Percentiles rank a stretch among this genome's conserved stretches.
Conservation (phyloP, 345 rosid genomes). For the Isatis tinctoria region DNA sequence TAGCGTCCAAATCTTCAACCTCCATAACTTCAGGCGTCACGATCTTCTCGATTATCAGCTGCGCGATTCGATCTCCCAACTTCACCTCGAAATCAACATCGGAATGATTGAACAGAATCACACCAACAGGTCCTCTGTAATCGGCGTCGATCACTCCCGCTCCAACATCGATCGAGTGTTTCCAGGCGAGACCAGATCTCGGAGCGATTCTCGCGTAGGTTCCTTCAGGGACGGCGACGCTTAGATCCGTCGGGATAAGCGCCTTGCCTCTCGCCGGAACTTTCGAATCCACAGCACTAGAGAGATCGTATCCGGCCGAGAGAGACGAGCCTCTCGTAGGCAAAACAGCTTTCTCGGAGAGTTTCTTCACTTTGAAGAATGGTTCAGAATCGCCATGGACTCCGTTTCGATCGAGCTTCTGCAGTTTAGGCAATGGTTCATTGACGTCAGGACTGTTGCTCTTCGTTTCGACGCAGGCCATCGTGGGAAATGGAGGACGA, state of each 20-base stretch:
- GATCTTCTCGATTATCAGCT: conserved; percentile 71
- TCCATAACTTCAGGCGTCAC: conserved; percentile 58
- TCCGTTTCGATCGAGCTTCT: conserved; percentile 43
- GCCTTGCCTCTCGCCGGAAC: conserved; percentile 88
- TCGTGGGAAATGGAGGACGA: background rate
- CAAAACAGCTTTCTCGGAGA: conserved; percentile 68
- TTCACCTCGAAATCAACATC: conserved; percentile 64
- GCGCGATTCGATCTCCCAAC: conserved; percentile 64
- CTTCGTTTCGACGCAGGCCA: conserved; percentile 20
- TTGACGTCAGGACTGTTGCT: conserved; percentile 28
- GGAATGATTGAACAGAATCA: conserved; percentile 63
- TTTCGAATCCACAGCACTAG: conserved; percentile 57
- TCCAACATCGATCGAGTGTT: conserved; percentile 76
- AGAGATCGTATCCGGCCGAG: conserved; percentile 82
- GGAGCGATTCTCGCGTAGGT: conserved; percentile 84
- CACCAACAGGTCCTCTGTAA: conserved; percentile 76
- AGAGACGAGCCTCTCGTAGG: conserved; percentile 68
- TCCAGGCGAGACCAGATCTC: conserved; percentile 78
- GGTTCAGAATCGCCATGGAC: conserved; percentile 6
- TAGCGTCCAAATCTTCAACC: conserved; percentile 68
- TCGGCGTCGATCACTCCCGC: conserved; percentile 82
- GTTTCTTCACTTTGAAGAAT: conserved; percentile 58
- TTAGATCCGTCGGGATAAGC: conserved; percentile 69
- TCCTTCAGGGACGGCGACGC: conserved; percentile 65
- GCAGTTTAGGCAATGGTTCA: conserved; percentile 41